A percentile compares a stretch with the other conserved stretches of the same genome.
Conservation (phyloP, 371 early-diverging fungal genomes). For the Mucor sp. region DNA sequence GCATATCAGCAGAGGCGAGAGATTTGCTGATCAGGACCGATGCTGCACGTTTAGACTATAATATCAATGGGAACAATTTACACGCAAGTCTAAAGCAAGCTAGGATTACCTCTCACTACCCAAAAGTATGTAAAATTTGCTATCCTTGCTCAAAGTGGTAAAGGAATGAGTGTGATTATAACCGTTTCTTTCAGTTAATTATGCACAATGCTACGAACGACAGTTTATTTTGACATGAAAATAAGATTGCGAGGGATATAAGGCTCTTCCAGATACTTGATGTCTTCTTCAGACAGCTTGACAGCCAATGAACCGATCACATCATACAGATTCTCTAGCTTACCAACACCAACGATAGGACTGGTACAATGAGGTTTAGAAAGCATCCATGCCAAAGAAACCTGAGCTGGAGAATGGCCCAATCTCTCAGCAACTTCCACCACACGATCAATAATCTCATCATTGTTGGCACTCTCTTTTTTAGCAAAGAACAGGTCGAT, state of each 20-base stretch:
- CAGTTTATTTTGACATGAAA: conserved; percentile 5
- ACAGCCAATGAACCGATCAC: conserved; percentile 30
- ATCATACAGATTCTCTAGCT: conserved; percentile 35
- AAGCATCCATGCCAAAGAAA: conserved; percentile 54
- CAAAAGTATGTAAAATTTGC: too few species aligned
- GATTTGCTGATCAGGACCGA: too few species aligned
- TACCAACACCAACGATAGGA: conserved; percentile 45
- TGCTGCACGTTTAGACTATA: too few species aligned
- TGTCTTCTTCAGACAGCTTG: conserved; percentile 42
- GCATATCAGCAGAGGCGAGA: too few species aligned
- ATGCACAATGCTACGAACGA: too few species aligned
- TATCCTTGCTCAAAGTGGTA: too few species aligned
- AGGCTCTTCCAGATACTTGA: conserved; percentile 29
- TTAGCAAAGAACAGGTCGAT: conserved; percentile 6
- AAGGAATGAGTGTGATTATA: too few species aligned
- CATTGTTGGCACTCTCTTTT: conserved; percentile 10
- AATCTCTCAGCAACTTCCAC: conserved; percentile 17
- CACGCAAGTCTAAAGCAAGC: too few species aligned
- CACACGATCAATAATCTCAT: conserved; percentile 14
- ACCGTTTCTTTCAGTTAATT: too few species aligned
- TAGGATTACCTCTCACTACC: too few species aligned
- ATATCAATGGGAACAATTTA: too few species aligned
- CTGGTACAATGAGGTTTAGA: conserved; percentile 39
- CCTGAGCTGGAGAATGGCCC: conserved; percentile 16
- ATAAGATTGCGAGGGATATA: conserved; percentile 23